A percentile compares a stretch with the other conserved stretches of the same genome.
Evolutionary conservation across 495 filamentous ascomycete genomes (phyloP).

Genomic region (Hypomontagnella submonticulosa): DNA sequence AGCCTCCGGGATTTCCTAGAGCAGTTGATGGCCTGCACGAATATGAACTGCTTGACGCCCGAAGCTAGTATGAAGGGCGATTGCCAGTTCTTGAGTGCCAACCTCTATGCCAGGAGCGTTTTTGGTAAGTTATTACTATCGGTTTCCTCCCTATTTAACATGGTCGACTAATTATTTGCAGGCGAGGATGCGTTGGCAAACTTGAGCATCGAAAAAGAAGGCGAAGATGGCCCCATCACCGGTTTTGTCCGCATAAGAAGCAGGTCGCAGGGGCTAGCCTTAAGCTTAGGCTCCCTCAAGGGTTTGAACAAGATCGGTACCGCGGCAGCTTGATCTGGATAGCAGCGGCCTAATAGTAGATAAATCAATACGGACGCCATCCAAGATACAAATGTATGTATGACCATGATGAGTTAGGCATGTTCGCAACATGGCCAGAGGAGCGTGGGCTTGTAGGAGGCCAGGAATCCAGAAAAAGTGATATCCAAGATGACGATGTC

Average conservation of each 20-base stretch:
- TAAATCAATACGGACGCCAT: slow-evolving; percentile 17
- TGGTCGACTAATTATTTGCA: slow-evolving; percentile 54
- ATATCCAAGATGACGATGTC: slow-evolving; percentile 43
- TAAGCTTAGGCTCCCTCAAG: slow-evolving; percentile 95
- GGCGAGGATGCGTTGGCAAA: slow-evolving; percentile 99
- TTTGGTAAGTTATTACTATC: slow-evolving; percentile 80
- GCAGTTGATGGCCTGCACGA: slow-evolving; percentile 95
- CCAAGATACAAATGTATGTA: too few species aligned
- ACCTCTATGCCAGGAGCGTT: slow-evolving; percentile 95
- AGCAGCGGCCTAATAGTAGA: slow-evolving; percentile 12
- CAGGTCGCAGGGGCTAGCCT: slow-evolving; percentile 92
- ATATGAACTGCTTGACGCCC: slow-evolving; percentile 98
- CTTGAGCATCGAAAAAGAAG: slow-evolving; percentile 97
- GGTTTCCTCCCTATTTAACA: neutral
- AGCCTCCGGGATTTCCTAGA: slow-evolving; percentile 90
- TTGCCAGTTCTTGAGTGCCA: slow-evolving; percentile 97
- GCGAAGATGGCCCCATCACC: slow-evolving; percentile 93
- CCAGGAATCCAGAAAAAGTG: slow-evolving; percentile 19
- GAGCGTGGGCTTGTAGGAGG: slow-evolving; percentile 13
- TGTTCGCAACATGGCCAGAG: slow-evolving; percentile 16
- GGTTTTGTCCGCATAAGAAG: slow-evolving; percentile 99
- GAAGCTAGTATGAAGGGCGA: slow-evolving; percentile 97
- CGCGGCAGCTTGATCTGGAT: slow-evolving; percentile 50
- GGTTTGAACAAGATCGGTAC: slow-evolving; percentile 85
- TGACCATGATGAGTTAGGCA: neutral